These are phyloP conservation scores for Epichloe hybrida DNA, from an alignment of 2,329 filamentous ascomycete species.

Conservation along the genomic window DNA sequence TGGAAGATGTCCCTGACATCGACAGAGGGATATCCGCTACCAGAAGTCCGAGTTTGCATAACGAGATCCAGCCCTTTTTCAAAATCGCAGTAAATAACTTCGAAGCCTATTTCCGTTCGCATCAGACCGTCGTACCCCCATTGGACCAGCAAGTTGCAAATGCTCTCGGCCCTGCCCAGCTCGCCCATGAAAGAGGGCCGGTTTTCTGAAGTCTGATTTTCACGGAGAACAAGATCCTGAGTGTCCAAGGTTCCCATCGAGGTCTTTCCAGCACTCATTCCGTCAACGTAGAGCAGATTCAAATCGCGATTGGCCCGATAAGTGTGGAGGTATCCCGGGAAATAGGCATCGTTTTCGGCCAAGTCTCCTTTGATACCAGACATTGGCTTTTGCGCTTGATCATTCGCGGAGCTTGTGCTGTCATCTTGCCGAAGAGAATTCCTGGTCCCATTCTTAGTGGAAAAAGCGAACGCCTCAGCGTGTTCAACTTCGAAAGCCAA, in stretches of 20 bases:
- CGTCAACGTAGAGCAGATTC: constrained; percentile 54
- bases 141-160: constrained; percentile 39
- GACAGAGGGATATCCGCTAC: too few species aligned
- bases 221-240: constrained; percentile 48
- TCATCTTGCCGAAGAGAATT: background rate
- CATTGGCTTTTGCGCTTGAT: constrained; percentile 1
- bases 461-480: constrained; percentile 46
- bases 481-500: constrained; percentile 68
- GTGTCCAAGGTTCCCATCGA: constrained; percentile 52
- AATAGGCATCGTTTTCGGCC: background rate
- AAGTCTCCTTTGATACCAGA: background rate
- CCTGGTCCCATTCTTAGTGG: background rate
- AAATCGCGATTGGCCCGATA: constrained; percentile 46
- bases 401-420: background rate
- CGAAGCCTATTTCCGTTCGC: constrained; percentile 57
- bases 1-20: constrained; percentile 20
- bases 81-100: constrained; percentile 57
- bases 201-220: constrained; percentile 13
- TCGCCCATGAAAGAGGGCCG: constrained; percentile 26
- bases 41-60: constrained; percentile 7
- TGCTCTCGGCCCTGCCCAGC: constrained; percentile 32
- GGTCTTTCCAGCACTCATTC: constrained; percentile 54
- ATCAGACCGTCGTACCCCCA: constrained; percentile 53
- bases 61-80: constrained; percentile 25
- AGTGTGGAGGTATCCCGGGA: constrained; percentile 49